phyloP scores from a whole-genome alignment of 2,329 filamentous ascomycete genomes.

The Nannizzia gypsea region DNA sequence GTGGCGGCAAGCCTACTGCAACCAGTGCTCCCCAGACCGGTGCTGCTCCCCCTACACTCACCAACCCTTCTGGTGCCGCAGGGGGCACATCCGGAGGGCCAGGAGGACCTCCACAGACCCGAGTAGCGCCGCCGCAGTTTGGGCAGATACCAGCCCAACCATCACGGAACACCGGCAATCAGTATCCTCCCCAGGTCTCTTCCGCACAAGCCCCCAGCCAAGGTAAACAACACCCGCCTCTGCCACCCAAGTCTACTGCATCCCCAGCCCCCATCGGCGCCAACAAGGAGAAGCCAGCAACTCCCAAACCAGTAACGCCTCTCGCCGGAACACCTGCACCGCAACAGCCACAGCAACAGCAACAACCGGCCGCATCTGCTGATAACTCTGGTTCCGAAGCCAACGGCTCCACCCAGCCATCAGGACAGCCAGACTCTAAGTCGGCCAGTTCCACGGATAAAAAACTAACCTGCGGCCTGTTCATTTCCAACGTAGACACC shows the following conservation, averaged over 20 bases:
- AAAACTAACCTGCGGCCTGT: constrained; percentile 69
- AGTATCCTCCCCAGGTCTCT: constrained; percentile 21
- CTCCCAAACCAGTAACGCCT: constrained; percentile 32
- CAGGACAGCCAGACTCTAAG: constrained; percentile 37
- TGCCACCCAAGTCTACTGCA: constrained; percentile 17
- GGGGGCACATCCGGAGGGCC: constrained; percentile 28
- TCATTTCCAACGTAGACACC: constrained; percentile 73
- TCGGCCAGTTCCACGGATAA: constrained; percentile 41
- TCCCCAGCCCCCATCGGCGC: constrained; percentile 35
- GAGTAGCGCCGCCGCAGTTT: constrained; percentile 26
- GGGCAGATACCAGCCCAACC: constrained; percentile 30
- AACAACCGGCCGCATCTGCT: constrained; percentile 8
- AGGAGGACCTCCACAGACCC: constrained; percentile 23
- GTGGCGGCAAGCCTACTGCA: constrained; percentile 62
- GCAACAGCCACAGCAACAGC: background rate
- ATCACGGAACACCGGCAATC: constrained; percentile 19
- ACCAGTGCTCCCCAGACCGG: constrained; percentile 12
- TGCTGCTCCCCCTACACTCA: constrained; percentile 2
- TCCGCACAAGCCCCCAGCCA: constrained; percentile 22
- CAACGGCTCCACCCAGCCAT: constrained; percentile 42
- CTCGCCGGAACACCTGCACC: constrained; percentile 18
- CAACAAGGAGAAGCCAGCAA: constrained; percentile 40
- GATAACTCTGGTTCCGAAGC: constrained; percentile 32
- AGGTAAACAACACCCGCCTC: constrained; percentile 24
- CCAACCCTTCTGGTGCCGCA: constrained; percentile 18